Conservation (phyloP, 441 rosid species). For the Gossypium schwendimanii region DNA sequence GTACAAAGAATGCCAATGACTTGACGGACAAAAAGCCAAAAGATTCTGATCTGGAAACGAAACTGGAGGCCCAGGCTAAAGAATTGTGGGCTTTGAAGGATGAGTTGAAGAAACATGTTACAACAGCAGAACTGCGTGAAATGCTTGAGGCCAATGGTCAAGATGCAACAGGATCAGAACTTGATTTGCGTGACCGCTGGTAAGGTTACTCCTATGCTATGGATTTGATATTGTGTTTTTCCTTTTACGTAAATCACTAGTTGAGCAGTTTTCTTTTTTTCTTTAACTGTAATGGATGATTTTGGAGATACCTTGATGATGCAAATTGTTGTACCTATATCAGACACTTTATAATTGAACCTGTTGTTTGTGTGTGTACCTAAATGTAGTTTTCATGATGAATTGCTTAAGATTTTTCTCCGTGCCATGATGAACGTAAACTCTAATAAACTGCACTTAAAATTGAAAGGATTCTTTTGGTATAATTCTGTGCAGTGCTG, state of each 20-base stretch:
- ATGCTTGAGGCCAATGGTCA: conserved; percentile 77
- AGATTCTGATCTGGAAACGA: conserved; percentile 41
- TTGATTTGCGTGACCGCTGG: conserved; percentile 83
- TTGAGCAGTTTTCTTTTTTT: background rate
- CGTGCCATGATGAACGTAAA: conserved; percentile 6
- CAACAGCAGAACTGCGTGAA: conserved; percentile 65
- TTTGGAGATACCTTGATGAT: background rate
- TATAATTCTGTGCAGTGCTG: conserved; percentile 53
- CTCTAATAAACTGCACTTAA: background rate
- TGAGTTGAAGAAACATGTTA: conserved; percentile 68
- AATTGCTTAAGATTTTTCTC: background rate
- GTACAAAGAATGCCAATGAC: conserved; percentile 14
- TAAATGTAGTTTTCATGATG: background rate
- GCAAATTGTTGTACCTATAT: background rate
- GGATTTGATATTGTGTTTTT: background rate
- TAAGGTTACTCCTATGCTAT: conserved; percentile 23
- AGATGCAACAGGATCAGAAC: conserved; percentile 78
- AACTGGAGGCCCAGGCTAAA: conserved; percentile 70
- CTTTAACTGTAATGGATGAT: background rate
- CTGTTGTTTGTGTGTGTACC: background rate
- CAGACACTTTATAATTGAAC: background rate
- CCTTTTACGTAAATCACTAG: background rate
- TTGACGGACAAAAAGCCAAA: conserved; percentile 12
- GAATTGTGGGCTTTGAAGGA: conserved; percentile 88
- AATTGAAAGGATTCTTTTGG: conserved; percentile 12